These are phyloP conservation scores for Trichoderma sp. DNA, from an alignment of 2,329 filamentous ascomycete species.

Conservation along the genomic window DNA sequence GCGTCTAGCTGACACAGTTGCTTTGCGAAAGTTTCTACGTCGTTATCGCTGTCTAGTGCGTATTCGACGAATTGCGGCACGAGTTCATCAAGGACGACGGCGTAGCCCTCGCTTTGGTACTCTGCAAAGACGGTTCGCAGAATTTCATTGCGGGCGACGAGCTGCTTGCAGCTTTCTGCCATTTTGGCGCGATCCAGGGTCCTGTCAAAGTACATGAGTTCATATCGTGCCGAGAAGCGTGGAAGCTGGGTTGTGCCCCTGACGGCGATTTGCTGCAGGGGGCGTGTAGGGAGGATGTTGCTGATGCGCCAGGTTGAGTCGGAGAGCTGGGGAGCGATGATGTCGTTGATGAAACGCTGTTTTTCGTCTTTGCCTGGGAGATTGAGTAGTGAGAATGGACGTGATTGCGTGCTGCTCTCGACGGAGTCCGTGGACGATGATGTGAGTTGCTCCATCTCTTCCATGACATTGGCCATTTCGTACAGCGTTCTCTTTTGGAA, in stretches of 20 bases:
- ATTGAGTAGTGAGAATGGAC: conserved; percentile 55
- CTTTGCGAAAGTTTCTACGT: conserved; percentile 55
- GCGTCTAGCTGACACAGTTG: conserved; percentile 61
- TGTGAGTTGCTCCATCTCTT: not conserved
- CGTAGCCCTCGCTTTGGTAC: conserved; percentile 54
- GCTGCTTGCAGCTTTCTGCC: conserved; percentile 54
- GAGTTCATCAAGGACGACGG: conserved; percentile 62
- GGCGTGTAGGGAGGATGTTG: conserved; percentile 62
- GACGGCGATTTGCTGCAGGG: conserved; percentile 63
- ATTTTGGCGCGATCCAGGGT: conserved; percentile 54
- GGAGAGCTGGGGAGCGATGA: conserved; percentile 56
- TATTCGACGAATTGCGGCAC: conserved; percentile 55
- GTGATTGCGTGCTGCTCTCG: conserved; percentile 38
- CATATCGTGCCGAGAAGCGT: conserved; percentile 66
- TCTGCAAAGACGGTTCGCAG: conserved; percentile 68
- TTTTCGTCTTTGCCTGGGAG: conserved; percentile 41
- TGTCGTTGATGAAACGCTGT: conserved; percentile 48
- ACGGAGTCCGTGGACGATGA: conserved; percentile 2
- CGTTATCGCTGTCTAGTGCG: conserved; percentile 51
- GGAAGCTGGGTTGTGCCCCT: conserved; percentile 60
- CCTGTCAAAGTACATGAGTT: conserved; percentile 64
- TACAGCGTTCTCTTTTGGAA: conserved; percentile 54
- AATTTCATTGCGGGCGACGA: conserved; percentile 65
- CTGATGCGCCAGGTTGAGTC: conserved; percentile 55
- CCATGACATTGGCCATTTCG: conserved; percentile 57